Conservation (phyloP, 768 basidiomycete genomes). For the Lactifluus rugatus region DNA sequence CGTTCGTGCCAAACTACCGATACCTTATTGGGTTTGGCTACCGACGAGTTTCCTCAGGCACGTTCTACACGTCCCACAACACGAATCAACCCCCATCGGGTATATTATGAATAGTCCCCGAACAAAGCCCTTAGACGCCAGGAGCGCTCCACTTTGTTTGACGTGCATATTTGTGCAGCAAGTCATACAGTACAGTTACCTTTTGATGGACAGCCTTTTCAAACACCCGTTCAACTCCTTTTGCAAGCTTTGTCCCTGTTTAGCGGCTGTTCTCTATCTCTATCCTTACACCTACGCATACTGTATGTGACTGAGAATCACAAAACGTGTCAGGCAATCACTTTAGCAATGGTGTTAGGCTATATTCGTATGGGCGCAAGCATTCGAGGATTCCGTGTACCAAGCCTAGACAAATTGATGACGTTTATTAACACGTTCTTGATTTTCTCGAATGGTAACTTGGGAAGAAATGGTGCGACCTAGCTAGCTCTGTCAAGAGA, state of each 20-base stretch:
- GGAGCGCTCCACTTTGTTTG: not conserved
- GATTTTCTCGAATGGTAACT: conserved; percentile 3
- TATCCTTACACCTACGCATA: not conserved
- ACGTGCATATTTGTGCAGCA: too few species aligned
- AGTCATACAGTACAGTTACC: too few species aligned
- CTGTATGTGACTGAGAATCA: not conserved
- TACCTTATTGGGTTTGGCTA: conserved; percentile 1
- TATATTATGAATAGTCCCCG: not conserved
- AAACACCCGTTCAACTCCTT: too few species aligned
- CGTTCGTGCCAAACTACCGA: conserved; percentile 16
- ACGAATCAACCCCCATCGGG: not conserved
- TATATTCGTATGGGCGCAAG: not conserved
- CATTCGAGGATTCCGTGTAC: not conserved
- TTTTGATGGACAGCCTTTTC: too few species aligned
- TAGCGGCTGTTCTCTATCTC: not conserved
- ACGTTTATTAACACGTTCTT: conserved; percentile 7
- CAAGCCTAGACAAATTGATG: conserved; percentile 4
- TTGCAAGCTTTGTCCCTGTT: not conserved
- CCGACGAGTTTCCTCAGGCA: conserved; percentile 10
- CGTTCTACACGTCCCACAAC: not conserved
- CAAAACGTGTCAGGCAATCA: not conserved
- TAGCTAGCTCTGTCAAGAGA: not conserved
- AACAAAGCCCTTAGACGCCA: not conserved
- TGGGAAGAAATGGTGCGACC: not conserved
- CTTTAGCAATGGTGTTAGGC: not conserved